A percentile compares a stretch with the other conserved stretches of the same genome.
Evolutionary conservation across 164 flowering plant species (phyloP).

Genomic region (Vitis cinerea): DNA sequence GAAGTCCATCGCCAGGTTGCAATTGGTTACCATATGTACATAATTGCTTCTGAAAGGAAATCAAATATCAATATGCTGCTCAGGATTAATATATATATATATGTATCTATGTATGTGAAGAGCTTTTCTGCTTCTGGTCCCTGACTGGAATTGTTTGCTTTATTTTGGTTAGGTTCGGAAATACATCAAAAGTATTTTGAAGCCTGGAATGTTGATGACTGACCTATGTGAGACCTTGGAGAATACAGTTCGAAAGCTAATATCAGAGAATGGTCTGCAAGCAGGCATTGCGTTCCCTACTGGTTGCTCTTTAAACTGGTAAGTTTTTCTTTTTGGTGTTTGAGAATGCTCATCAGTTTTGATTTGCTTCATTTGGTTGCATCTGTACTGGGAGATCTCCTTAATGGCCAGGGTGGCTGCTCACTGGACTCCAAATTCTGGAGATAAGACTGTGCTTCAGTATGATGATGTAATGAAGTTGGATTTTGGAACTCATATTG

Average conservation of each 20-base stretch:
- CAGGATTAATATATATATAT: no score
- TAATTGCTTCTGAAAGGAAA: neutral
- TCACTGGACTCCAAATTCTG: constrained; percentile 98
- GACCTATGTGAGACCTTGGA: constrained; percentile 96
- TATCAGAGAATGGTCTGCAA: constrained; percentile 92
- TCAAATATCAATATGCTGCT: no score
- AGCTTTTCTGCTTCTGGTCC: neutral
- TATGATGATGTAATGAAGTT: constrained; percentile 99
- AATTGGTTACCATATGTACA: neutral
- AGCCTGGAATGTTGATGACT: constrained; percentile 92
- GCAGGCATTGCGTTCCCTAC: constrained; percentile 99
- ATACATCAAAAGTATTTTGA: constrained; percentile 72
- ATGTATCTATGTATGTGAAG: no score
- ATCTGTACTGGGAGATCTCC: neutral
- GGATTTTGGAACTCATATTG: constrained; percentile 98
- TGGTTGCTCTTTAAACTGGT: constrained; percentile 98
- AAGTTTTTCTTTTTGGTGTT: constrained; percentile 10
- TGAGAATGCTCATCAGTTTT: neutral
- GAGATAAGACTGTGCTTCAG: constrained; percentile 96
- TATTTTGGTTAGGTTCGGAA: constrained; percentile 67
- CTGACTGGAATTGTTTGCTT: neutral
- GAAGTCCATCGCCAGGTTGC: constrained; percentile 99
- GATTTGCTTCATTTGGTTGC: neutral
- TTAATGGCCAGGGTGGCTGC: constrained; percentile 85
- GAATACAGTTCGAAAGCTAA: constrained; percentile 87